Percentiles rank a stretch among this genome's conserved stretches.
Conservation (phyloP, 176 grass and related monocot species). For the Ensete glaucum region DNA sequence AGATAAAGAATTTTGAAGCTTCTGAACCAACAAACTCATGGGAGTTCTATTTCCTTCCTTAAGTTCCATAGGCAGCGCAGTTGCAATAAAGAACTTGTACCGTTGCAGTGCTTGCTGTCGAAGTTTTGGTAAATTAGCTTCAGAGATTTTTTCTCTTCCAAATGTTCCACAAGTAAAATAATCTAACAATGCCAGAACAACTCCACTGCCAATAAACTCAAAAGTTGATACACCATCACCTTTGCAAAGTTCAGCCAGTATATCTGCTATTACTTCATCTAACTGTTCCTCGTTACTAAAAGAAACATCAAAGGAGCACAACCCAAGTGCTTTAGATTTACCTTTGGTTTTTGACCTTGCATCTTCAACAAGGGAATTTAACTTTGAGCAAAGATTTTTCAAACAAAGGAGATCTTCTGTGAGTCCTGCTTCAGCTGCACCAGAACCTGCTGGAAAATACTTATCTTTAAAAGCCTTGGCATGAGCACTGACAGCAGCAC, state of each 20-base stretch:
- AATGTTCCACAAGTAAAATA: slow-evolving; percentile 82
- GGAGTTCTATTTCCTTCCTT: slow-evolving; percentile 32
- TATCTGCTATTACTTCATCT: slow-evolving; percentile 41
- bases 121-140: slow-evolving; percentile 50
- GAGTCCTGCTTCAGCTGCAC: slow-evolving; percentile 44
- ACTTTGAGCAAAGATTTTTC: slow-evolving; percentile 56
- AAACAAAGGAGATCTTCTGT: slow-evolving; percentile 70
- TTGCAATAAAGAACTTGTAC: slow-evolving; percentile 57
- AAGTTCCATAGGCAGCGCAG: slow-evolving; percentile 46
- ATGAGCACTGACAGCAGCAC: slow-evolving; percentile 49
- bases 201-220: slow-evolving; percentile 87
- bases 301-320: slow-evolving; percentile 38
- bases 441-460: slow-evolving; percentile 51
- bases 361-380: slow-evolving; percentile 43
- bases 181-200: slow-evolving; percentile 49
- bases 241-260: slow-evolving; percentile 65
- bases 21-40: slow-evolving; percentile 58
- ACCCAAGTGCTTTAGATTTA: slow-evolving; percentile 47
- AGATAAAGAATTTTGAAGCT: slow-evolving; percentile 72
- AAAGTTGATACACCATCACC: slow-evolving; percentile 72
- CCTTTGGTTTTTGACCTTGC: slow-evolving; percentile 57
- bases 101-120: slow-evolving; percentile 53
- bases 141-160: slow-evolving; percentile 52
- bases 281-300: slow-evolving; percentile 48
- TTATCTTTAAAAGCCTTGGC: slow-evolving; percentile 70